Conservation (phyloP, 345 rosid genomes). For the Gossypium longicalyx region DNA sequence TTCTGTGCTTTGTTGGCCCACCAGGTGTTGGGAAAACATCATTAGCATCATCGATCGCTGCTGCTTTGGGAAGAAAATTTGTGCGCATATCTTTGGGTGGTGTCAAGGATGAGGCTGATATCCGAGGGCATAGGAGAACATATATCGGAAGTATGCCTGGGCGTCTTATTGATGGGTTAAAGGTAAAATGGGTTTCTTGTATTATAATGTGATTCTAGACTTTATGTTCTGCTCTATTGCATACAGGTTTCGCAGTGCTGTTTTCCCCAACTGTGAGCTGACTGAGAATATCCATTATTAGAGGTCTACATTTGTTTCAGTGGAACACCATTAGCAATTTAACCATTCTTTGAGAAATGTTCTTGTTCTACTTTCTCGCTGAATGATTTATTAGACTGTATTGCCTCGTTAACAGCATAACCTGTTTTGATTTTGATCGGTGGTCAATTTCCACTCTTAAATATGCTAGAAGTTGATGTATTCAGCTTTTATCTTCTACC, state of each 20-base stretch:
- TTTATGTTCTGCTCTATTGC: background rate
- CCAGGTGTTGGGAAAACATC: constrained; percentile 99
- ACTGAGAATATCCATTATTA: background rate
- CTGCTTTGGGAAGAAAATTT: constrained; percentile 93
- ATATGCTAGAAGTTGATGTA: background rate
- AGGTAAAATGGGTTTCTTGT: constrained; percentile 39
- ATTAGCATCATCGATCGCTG: constrained; percentile 90
- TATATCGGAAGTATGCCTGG: constrained; percentile 99
- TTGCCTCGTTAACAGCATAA: background rate
- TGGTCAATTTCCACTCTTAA: background rate
- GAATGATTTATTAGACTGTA: background rate
- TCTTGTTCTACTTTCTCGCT: background rate
- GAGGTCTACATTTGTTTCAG: background rate
- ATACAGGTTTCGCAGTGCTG: background rate
- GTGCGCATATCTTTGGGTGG: constrained; percentile 95
- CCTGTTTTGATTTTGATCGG: background rate
- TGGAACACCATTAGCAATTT: background rate
- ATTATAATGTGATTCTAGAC: background rate
- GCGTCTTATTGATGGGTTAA: constrained; percentile 91
- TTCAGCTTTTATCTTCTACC: constrained; percentile 5
- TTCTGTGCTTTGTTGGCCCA: constrained; percentile 97
- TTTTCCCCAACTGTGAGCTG: background rate
- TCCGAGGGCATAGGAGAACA: constrained; percentile 98
- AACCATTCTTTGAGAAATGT: background rate
- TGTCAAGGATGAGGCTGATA: constrained; percentile 99